These are phyloP conservation scores for Pelargonium myrrhifolium DNA, from an alignment of 441 rosid species.

Conservation along the genomic window DNA sequence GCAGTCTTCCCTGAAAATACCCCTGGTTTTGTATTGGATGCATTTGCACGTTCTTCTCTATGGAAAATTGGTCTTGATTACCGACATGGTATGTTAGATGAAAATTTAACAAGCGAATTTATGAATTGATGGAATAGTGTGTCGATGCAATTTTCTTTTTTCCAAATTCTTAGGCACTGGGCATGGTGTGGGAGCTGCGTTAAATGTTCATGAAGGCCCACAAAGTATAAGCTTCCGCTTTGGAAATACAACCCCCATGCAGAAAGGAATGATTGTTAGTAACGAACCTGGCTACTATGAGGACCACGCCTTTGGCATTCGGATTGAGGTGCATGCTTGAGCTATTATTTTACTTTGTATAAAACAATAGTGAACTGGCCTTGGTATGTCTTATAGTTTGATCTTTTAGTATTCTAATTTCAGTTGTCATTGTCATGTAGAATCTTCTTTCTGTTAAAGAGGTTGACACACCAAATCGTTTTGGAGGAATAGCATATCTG, in stretches of 20 bases:
- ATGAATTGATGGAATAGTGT: not conserved
- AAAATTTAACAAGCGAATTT: not conserved
- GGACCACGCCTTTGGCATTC: constrained; percentile 95
- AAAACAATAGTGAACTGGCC: not conserved
- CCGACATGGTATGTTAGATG: constrained; percentile 59
- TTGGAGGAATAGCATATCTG: constrained; percentile 68
- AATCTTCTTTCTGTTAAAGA: constrained; percentile 72
- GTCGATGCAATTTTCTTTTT: constrained; percentile 7
- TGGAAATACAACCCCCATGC: constrained; percentile 76
- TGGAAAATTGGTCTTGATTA: constrained; percentile 99
- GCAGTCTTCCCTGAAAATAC: constrained; percentile 89
- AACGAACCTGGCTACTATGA: constrained; percentile 98
- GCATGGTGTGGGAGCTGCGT: constrained; percentile 94
- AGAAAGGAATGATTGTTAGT: constrained; percentile 92
- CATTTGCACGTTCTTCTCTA: constrained; percentile 80
- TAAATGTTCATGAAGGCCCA: constrained; percentile 98
- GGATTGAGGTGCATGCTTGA: constrained; percentile 60
- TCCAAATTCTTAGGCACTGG: constrained; percentile 63
- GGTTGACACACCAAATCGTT: constrained; percentile 66
- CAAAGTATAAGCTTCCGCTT: constrained; percentile 88
- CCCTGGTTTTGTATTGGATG: constrained; percentile 89
- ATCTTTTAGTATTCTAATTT: constrained; percentile 1
- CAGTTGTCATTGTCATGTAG: constrained; percentile 31
- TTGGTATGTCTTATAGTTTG: not conserved
- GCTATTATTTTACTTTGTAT: not conserved